Conservation (phyloP, 768 basidiomycete species). For the Rhodotorula paludigena region DNA sequence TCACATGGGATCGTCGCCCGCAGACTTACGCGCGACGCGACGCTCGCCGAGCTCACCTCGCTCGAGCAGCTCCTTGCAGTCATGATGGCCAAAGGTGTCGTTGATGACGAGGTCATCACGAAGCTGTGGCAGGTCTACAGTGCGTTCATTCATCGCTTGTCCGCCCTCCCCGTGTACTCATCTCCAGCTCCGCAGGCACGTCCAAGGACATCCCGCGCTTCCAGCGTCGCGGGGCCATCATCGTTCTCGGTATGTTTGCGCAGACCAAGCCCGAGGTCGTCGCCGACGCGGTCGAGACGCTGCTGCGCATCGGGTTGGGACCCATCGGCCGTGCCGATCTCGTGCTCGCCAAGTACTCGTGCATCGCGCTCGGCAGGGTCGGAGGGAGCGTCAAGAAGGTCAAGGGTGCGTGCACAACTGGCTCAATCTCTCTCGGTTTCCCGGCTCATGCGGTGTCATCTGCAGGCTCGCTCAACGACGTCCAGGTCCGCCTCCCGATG, state of each 20-base stretch:
- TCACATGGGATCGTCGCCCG: neutral
- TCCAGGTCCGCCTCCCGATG: conserved; percentile 79
- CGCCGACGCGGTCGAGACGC: conserved; percentile 71
- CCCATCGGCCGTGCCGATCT: conserved; percentile 82
- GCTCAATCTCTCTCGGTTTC: neutral
- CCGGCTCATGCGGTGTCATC: neutral
- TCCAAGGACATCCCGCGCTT: conserved; percentile 66
- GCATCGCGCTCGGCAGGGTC: conserved; percentile 82
- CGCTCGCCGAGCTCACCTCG: conserved; percentile 89
- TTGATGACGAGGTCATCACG: conserved; percentile 75
- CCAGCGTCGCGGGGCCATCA: conserved; percentile 90
- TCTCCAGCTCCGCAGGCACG: conserved; percentile 55
- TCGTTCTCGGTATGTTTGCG: conserved; percentile 95
- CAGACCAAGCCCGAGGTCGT: conserved; percentile 73
- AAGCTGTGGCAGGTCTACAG: conserved; percentile 97
- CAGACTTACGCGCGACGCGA: conserved; percentile 85
- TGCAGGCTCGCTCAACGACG: conserved; percentile 78
- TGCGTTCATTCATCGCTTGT: conserved; percentile 49
- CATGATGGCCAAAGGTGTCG: conserved; percentile 83
- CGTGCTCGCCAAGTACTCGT: conserved; percentile 85
- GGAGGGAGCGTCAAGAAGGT: conserved; percentile 95
- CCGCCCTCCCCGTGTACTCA: neutral
- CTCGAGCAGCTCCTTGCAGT: conserved; percentile 94
- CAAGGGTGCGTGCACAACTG: conserved; percentile 61
- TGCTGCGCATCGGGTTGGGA: conserved; percentile 83